Percentiles rank a stretch among this genome's conserved stretches.
Evolutionary conservation across 2,329 filamentous ascomycete genomes (phyloP).

Genomic region (Dothideomycetes sp.): DNA sequence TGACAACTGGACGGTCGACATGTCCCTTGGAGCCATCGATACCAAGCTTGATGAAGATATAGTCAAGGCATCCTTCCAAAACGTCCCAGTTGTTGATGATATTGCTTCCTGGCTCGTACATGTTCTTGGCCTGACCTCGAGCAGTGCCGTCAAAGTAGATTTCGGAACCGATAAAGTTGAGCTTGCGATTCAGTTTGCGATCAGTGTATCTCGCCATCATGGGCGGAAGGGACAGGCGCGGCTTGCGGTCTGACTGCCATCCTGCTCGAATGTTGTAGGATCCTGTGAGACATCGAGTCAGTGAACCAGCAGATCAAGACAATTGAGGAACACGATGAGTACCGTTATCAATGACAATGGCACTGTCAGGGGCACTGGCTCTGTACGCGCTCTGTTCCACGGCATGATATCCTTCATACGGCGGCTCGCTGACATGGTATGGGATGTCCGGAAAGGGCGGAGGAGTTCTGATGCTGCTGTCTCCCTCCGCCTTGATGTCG

Average conservation of each 20-base stretch:
- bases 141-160: conserved; percentile 93
- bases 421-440: conserved; percentile 48
- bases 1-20: conserved; percentile 79
- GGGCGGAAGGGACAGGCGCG: conserved; percentile 71
- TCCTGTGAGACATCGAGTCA: conserved; percentile 51
- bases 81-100: conserved; percentile 97
- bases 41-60: conserved; percentile 87
- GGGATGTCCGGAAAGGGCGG: conserved; percentile 38
- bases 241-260: conserved; percentile 86
- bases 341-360: conserved; percentile 99
- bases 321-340: no score
- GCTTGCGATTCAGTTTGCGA: conserved; percentile 83
- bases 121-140: conserved; percentile 77
- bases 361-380: conserved; percentile 52
- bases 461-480: conserved; percentile 32
- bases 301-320: no score
- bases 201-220: conserved; percentile 94
- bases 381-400: conserved; percentile 60
- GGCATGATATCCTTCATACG: conserved; percentile 50
- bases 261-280: conserved; percentile 84
- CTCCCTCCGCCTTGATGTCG: conserved; percentile 17
- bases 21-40: conserved; percentile 65
- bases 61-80: conserved; percentile 89
- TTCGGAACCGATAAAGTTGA: conserved; percentile 85
- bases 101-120: conserved; percentile 83